A percentile compares a stretch with the other conserved stretches of the same genome.
These are phyloP conservation scores for Arthrobotrys iridis DNA, from an alignment of 2,329 filamentous ascomycete genomes.

Conservation along the genomic window DNA sequence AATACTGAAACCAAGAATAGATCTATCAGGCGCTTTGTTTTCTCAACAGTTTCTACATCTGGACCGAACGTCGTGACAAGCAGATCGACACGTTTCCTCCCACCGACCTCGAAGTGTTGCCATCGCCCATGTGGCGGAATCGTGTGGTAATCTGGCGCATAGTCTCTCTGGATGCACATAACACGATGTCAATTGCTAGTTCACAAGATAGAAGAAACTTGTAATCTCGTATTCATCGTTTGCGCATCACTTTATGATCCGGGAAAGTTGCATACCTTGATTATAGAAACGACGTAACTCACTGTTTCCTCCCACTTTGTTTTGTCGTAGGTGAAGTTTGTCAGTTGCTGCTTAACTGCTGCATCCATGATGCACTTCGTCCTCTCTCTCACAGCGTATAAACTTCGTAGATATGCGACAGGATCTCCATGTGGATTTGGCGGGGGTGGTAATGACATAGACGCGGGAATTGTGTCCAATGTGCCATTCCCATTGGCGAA, in stretches of 20 bases:
- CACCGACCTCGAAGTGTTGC: conserved; percentile 85
- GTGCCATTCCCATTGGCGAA: conserved; percentile 43
- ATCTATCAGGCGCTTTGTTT: conserved; percentile 78
- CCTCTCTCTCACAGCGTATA: conserved; percentile 85
- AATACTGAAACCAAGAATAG: conserved; percentile 83
- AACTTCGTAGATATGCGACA: conserved; percentile 87
- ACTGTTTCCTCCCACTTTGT: conserved; percentile 84
- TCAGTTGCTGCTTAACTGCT: conserved; percentile 78
- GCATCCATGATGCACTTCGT: conserved; percentile 78
- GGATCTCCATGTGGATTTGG: conserved; percentile 90
- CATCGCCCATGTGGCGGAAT: conserved; percentile 90
- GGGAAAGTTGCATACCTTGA: conserved; percentile 71
- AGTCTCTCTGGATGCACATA: conserved; percentile 69
- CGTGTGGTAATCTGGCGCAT: conserved; percentile 72
- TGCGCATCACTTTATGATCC: background rate
- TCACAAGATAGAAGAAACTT: background rate
- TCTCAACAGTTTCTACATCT: conserved; percentile 74
- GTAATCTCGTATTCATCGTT: no score
- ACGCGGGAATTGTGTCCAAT: conserved; percentile 68
- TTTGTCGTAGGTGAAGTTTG: conserved; percentile 90
- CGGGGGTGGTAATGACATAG: conserved; percentile 81
- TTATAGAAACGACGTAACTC: conserved; percentile 87
- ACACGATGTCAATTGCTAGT: conserved; percentile 5
- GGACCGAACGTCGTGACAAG: conserved; percentile 76
- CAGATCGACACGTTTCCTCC: conserved; percentile 76